Evolutionary conservation across 495 filamentous ascomycete genomes (phyloP).

Genomic region (Rusavskia elegans): DNA sequence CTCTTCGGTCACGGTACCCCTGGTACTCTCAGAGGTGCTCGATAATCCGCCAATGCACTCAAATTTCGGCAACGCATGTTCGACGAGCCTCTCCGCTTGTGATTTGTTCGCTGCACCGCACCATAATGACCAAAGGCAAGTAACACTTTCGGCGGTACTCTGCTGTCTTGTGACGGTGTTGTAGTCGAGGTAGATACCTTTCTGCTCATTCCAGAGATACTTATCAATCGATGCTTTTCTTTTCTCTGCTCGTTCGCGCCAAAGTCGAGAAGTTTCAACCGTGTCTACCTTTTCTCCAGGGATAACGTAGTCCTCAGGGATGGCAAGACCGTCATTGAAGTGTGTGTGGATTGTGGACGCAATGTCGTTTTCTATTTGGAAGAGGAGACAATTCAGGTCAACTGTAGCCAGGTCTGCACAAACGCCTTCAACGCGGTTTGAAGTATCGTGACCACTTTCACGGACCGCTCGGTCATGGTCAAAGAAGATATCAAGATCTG

Average conservation of each 20-base stretch:
- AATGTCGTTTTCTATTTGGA: constrained; percentile 93
- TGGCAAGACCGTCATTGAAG: constrained; percentile 62
- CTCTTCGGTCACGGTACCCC: constrained; percentile 62
- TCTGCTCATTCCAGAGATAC: constrained; percentile 76
- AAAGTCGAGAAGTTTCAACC: constrained; percentile 63
- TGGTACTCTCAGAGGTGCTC: constrained; percentile 72
- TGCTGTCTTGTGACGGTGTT: constrained; percentile 66
- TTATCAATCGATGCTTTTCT: constrained; percentile 71
- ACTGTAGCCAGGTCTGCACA: constrained; percentile 84
- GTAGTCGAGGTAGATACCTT: constrained; percentile 95
- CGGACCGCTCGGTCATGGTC: constrained; percentile 86
- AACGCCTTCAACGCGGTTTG: constrained; percentile 76
- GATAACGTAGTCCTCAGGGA: constrained; percentile 66
- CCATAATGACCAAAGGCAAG: constrained; percentile 96
- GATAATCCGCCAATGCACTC: constrained; percentile 81
- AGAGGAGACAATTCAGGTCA: constrained; percentile 82
- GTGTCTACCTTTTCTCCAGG: constrained; percentile 37
- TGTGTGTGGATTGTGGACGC: constrained; percentile 61
- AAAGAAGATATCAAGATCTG: constrained; percentile 86
- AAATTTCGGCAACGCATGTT: constrained; percentile 63
- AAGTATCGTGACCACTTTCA: constrained; percentile 94
- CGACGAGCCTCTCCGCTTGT: constrained; percentile 65
- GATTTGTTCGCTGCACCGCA: constrained; percentile 64
- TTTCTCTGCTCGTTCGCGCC: constrained; percentile 73
- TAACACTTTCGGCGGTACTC: constrained; percentile 67